These are phyloP conservation scores for Wickerhamomyces sp. DNA, from an alignment of 1,139 yeast species.

Conservation along the genomic window DNA sequence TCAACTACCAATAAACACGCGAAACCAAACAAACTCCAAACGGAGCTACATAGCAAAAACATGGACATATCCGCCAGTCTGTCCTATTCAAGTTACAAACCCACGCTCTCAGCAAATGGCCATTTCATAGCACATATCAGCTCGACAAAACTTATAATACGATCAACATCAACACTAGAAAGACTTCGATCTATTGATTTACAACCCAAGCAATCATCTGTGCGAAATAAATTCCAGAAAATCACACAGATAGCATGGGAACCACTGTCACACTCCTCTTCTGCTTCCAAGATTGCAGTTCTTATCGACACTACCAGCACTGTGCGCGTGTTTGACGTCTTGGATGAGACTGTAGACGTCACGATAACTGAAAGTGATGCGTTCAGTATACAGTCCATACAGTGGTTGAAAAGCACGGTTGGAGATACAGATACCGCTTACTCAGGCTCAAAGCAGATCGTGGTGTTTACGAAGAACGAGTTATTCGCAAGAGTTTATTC, in stretches of 20 bases:
- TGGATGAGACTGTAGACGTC: conserved; percentile 11
- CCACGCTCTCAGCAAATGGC: conserved; percentile 14
- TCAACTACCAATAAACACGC: background rate
- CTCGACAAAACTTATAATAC: conserved; percentile 10
- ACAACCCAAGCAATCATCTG: background rate
- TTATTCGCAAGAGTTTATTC: conserved; percentile 12
- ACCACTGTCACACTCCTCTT: conserved; percentile 5
- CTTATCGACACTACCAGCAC: conserved; percentile 5
- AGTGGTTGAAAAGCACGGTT: conserved; percentile 11
- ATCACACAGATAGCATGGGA: conserved; percentile 17
- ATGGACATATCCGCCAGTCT: conserved; percentile 13
- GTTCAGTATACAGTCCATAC: conserved; percentile 15
- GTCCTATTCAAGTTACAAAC: conserved; percentile 9
- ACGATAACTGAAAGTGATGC: conserved; percentile 13
- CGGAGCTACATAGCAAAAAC: too few relatives aligned
- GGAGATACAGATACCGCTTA: conserved; percentile 13
- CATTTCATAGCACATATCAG: conserved; percentile 12
- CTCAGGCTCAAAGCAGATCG: conserved; percentile 13
- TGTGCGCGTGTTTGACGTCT: conserved; percentile 11
- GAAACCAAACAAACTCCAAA: too few relatives aligned
- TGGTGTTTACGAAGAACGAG: conserved; percentile 9
- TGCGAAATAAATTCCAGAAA: conserved; percentile 5
- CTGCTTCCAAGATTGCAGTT: conserved; percentile 10
- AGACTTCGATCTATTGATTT: conserved; percentile 6
- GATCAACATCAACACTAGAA: conserved; percentile 11